Percentiles rank a stretch among this genome's conserved stretches.
phyloP scores from a whole-genome alignment of 352 stramenopile species.

The Phytophthora citricola region DNA sequence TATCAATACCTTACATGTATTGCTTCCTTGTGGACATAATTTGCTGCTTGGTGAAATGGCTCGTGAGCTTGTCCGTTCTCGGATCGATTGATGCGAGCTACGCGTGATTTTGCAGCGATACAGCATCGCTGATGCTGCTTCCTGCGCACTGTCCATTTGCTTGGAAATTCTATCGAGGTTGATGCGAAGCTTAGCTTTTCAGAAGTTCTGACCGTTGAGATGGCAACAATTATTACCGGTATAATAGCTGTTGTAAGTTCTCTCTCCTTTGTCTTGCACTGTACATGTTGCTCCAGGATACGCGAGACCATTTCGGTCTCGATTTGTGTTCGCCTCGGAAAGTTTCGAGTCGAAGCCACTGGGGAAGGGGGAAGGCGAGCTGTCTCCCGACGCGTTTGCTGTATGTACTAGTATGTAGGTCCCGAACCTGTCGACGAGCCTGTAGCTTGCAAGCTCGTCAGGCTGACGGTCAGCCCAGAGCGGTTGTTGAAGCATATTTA shows the following conservation, averaged over 20 bases:
- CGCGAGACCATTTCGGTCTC: neutral
- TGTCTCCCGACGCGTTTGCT: constrained; percentile 9
- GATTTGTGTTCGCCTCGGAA: too few relatives aligned
- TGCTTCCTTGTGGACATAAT: too few relatives aligned
- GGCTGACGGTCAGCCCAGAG: neutral
- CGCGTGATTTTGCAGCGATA: constrained; percentile 21
- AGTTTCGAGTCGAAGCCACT: too few relatives aligned
- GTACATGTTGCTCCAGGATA: neutral
- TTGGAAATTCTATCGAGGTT: too few relatives aligned
- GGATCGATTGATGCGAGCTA: constrained; percentile 19
- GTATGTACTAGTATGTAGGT: neutral
- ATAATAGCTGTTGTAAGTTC: too few relatives aligned
- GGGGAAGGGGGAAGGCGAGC: constrained; percentile 3
- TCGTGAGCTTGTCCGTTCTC: constrained; percentile 2
- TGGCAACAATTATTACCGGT: too few relatives aligned
- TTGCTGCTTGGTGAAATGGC: constrained; percentile 11
- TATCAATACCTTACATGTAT: too few relatives aligned
- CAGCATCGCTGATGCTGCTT: neutral
- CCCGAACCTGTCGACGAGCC: constrained; percentile 8
- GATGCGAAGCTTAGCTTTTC: too few relatives aligned
- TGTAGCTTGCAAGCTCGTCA: neutral
- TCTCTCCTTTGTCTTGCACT: too few relatives aligned
- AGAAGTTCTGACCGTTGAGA: too few relatives aligned
- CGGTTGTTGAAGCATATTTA: constrained; percentile 10
- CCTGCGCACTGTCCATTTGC: constrained; percentile 14